These are phyloP conservation scores for Xylaria acuta DNA, from an alignment of 495 filamentous ascomycete genomes.

Conservation along the genomic window DNA sequence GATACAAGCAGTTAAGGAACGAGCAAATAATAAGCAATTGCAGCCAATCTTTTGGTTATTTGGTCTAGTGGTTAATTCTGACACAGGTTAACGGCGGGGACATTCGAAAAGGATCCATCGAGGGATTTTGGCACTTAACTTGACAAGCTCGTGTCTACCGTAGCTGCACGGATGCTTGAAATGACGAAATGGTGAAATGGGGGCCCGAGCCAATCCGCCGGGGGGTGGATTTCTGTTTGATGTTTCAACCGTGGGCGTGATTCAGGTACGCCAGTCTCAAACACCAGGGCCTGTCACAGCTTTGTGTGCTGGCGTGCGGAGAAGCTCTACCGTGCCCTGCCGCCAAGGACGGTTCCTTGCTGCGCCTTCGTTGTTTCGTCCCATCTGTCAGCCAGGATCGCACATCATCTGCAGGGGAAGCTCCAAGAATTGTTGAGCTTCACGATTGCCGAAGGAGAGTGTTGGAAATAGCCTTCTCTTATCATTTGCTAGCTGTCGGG, in stretches of 20 bases:
- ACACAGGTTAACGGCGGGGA: background rate
- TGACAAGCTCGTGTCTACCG: constrained; percentile 3
- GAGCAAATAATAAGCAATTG: too few relatives aligned
- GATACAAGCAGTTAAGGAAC: too few relatives aligned
- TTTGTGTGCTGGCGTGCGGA: constrained; percentile 13
- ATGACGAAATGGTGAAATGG: background rate
- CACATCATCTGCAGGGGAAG: constrained; percentile 24
- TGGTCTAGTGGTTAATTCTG: too few relatives aligned
- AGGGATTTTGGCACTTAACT: background rate
- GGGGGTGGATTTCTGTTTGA: background rate
- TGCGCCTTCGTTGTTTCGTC: constrained; percentile 24
- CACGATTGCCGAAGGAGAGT: constrained; percentile 5
- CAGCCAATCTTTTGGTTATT: too few relatives aligned
- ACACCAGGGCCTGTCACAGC: constrained; percentile 14
- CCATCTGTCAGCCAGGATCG: constrained; percentile 5
- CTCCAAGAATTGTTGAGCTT: constrained; percentile 20
- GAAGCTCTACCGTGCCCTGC: background rate
- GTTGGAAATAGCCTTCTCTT: background rate
- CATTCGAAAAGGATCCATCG: background rate
- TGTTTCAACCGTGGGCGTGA: background rate
- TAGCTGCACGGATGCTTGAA: background rate
- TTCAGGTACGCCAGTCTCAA: constrained; percentile 12
- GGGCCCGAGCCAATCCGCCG: background rate
- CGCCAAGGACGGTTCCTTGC: constrained; percentile 8
- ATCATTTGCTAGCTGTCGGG: background rate